phyloP scores from a whole-genome alignment of 2,329 filamentous ascomycete species.

The Apiospora malaysiana region DNA sequence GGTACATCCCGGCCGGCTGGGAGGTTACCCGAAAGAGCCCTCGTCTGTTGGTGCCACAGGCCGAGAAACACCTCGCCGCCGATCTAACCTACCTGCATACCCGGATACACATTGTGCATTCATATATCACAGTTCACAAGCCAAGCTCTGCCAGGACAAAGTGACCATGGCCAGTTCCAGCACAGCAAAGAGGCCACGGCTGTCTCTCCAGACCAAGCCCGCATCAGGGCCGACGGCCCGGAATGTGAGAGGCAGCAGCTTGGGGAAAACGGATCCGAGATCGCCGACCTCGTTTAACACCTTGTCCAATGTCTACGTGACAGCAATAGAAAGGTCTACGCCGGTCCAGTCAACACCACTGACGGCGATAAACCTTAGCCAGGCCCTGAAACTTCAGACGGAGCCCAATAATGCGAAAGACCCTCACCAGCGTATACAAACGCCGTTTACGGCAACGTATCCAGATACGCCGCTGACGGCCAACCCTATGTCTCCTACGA shows the following conservation, averaged over 20 bases:
- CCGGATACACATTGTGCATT: conserved; percentile 22
- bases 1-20: conserved; percentile 32
- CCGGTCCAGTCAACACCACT: conserved; percentile 53
- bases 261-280: conserved; percentile 55
- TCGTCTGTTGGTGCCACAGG: conserved; percentile 31
- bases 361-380: conserved; percentile 54
- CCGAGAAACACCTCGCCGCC: conserved; percentile 23
- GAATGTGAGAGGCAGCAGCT: conserved; percentile 48
- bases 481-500: conserved; percentile 54
- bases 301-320: conserved; percentile 68
- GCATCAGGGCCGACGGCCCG: conserved; percentile 44
- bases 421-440: conserved; percentile 44
- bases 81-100: conserved; percentile 12
- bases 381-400: conserved; percentile 46
- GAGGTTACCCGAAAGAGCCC: conserved; percentile 31
- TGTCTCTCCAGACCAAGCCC: conserved; percentile 62
- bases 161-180: conserved; percentile 43
- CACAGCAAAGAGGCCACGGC: conserved; percentile 56
- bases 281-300: conserved; percentile 71
- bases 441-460: conserved; percentile 52
- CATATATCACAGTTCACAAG: conserved; percentile 17
- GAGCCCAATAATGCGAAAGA: conserved; percentile 40
- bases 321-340: conserved; percentile 65
- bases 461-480: conserved; percentile 62
- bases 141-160: conserved; percentile 24